Base-by-base conservation (phyloP, 2,329 filamentous ascomycete species). In the Plectosphaerella sp. region DNA sequence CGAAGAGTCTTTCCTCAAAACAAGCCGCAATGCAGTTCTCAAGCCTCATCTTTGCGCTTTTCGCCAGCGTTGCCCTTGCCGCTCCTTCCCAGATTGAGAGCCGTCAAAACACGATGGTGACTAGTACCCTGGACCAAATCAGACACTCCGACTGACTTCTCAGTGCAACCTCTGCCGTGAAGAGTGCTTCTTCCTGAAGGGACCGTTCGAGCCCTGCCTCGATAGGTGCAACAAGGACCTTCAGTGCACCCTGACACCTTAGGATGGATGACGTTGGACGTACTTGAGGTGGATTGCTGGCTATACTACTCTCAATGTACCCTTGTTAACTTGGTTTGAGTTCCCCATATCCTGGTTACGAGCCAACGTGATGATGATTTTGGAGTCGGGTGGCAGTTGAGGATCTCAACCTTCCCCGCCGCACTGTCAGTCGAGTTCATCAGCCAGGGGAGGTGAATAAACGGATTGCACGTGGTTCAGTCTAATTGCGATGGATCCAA, bases 81-180 rank as follows among this genome's bases (percentile, higher is more conserved):
- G 22, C 25, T 20, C 48, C 48, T 37, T 5, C 42, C 20, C 16
- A n/a, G 22, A 18, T 36, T 12, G 41, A 45, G 24, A 16, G 6
- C 3, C 15, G 37, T n/a, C 43, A 45, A n/a, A 25, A 45, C 43
- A 45, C 18, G 15, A 14, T 14, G 12, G 43, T 45, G 25, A 8
- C 22, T 6, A 25, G 15, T 20, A 18, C 15, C 16, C 12, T 11
- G 9, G n/a, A 45, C 18, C 16, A n/a, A 15, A 14, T 25, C 22
- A n/a, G 43, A 25, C 2, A 14, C 4, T 22, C 15, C 16, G 18
- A 45, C 18, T 15, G 3, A 25, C 10, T 14, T 14, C 14, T 22
- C 20, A 50, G 49, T 50, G 49, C 25, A 25, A 46, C 12, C 15
- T 46, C 22, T 50, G 49, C 49, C 49, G 49, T 18, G 11, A 50